phyloP scores from a whole-genome alignment of 139 green algal species.

The Nannochloris sp. region DNA sequence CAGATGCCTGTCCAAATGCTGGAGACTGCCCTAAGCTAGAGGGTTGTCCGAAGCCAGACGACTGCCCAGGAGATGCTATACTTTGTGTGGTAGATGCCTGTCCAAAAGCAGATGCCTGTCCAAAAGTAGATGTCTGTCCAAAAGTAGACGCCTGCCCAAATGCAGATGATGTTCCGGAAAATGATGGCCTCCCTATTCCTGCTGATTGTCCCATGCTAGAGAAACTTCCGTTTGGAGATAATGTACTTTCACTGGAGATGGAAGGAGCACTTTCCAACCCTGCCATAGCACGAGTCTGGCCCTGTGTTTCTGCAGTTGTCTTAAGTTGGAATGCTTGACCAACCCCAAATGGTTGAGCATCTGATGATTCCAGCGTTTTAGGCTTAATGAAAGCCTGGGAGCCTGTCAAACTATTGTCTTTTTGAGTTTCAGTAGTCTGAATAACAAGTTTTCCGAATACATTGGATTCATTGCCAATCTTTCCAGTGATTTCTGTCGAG shows the following conservation, averaged over 20 bases:
- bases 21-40: constrained; percentile 1
- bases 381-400: too few relatives aligned
- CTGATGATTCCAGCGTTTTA: neutral
- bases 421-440: too few relatives aligned
- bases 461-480: too few relatives aligned
- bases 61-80: neutral
- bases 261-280: too few relatives aligned
- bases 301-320: neutral
- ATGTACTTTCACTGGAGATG: too few relatives aligned
- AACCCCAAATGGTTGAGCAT: neutral
- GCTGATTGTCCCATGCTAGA: constrained; percentile 3
- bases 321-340: neutral
- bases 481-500: too few relatives aligned
- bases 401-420: too few relatives aligned
- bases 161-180: too few relatives aligned
- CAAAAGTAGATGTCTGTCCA: too few relatives aligned
- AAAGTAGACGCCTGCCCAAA: too few relatives aligned
- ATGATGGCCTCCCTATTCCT: constrained; percentile 6
- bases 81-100: neutral
- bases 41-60: constrained; percentile 6
- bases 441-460: too few relatives aligned
- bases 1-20: constrained; percentile 10
- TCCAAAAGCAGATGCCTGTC: neutral
- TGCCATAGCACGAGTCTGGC: too few relatives aligned
- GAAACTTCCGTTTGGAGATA: neutral